Evolutionary conservation across 1,284 basidiomycete species (phyloP).

Genomic region (Microbotryomycetes sp.): DNA sequence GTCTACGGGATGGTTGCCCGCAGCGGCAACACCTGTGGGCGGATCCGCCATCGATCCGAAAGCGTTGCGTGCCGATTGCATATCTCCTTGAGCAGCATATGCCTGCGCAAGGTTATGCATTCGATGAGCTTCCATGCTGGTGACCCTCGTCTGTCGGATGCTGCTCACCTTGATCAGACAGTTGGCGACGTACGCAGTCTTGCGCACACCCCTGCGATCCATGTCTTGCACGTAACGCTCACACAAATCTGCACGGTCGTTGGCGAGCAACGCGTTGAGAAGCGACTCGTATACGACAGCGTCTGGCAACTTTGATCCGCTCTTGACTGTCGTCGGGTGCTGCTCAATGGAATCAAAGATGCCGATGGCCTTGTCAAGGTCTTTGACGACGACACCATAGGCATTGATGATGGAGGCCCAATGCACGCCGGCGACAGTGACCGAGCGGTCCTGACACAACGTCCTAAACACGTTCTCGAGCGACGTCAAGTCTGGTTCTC

Average conservation of each 20-base stretch:
- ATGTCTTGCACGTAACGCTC: slow-evolving; percentile 62
- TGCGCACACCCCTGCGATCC: slow-evolving; percentile 58
- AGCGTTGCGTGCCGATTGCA: slow-evolving; percentile 62
- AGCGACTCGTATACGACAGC: slow-evolving; percentile 86
- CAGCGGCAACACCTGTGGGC: slow-evolving; percentile 74
- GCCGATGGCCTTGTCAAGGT: slow-evolving; percentile 67
- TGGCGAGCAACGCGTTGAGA: slow-evolving; percentile 76
- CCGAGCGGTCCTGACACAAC: slow-evolving; percentile 49
- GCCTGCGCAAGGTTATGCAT: slow-evolving; percentile 46
- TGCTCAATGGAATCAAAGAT: slow-evolving; percentile 69
- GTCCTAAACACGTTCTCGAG: slow-evolving; percentile 68
- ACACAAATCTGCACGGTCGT: slow-evolving; percentile 71
- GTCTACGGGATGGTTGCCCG: slow-evolving; percentile 67
- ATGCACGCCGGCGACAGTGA: slow-evolving; percentile 72
- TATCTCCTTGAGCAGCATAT: slow-evolving; percentile 63
- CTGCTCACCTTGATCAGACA: slow-evolving; percentile 67
- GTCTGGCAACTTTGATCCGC: slow-evolving; percentile 53
- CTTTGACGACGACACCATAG: slow-evolving; percentile 70
- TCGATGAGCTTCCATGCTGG: no score
- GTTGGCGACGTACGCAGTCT: slow-evolving; percentile 96
- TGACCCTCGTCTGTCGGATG: background rate
- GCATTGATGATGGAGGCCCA: slow-evolving; percentile 89
- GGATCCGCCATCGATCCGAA: slow-evolving; percentile 88
- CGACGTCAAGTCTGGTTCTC: slow-evolving; percentile 59
- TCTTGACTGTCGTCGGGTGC: slow-evolving; percentile 42